Percentiles rank a stretch among this genome's conserved stretches.
Evolutionary conservation across 2,329 filamentous ascomycete species (phyloP).

Genomic region (Exophiala xenobiotica): DNA sequence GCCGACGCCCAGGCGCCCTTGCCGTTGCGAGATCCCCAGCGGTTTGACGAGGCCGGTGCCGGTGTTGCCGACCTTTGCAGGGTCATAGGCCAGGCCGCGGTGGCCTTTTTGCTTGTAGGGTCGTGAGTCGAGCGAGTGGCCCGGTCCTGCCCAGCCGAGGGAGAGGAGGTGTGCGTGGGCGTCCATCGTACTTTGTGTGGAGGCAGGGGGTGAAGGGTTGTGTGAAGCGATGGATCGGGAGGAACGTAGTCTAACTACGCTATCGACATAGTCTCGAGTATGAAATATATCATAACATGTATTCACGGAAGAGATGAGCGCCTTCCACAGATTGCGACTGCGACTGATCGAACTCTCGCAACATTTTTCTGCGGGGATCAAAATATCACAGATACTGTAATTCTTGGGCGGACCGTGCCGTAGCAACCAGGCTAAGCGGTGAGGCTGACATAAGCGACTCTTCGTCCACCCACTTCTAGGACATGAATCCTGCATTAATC

Average conservation of each 20-base stretch:
- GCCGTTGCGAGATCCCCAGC: slow-evolving; percentile 77
- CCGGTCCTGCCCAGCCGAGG: slow-evolving; percentile 87
- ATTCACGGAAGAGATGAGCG: too few relatives aligned
- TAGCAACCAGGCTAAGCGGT: background rate
- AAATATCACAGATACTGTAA: slow-evolving; percentile 4
- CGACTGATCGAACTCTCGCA: background rate
- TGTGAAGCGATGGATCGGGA: background rate
- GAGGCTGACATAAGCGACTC: background rate
- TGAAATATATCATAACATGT: too few relatives aligned
- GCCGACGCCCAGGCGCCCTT: slow-evolving; percentile 73
- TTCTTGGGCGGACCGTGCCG: background rate
- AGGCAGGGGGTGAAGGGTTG: background rate
- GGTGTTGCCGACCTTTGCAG: slow-evolving; percentile 23
- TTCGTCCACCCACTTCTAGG: too few relatives aligned
- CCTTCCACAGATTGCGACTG: too few relatives aligned
- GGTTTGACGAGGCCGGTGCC: slow-evolving; percentile 77
- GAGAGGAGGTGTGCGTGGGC: slow-evolving; percentile 76
- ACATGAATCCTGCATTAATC: too few relatives aligned
- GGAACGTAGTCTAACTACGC: too few relatives aligned
- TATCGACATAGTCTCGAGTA: too few relatives aligned
- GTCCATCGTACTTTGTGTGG: slow-evolving; percentile 60
- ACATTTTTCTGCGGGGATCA: background rate
- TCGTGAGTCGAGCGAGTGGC: slow-evolving; percentile 76
- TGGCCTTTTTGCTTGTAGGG: slow-evolving; percentile 41
- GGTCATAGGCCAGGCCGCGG: slow-evolving; percentile 39